These are phyloP conservation scores for Fusarium sp. DNA, from an alignment of 2,329 filamentous ascomycete species.

Conservation along the genomic window DNA sequence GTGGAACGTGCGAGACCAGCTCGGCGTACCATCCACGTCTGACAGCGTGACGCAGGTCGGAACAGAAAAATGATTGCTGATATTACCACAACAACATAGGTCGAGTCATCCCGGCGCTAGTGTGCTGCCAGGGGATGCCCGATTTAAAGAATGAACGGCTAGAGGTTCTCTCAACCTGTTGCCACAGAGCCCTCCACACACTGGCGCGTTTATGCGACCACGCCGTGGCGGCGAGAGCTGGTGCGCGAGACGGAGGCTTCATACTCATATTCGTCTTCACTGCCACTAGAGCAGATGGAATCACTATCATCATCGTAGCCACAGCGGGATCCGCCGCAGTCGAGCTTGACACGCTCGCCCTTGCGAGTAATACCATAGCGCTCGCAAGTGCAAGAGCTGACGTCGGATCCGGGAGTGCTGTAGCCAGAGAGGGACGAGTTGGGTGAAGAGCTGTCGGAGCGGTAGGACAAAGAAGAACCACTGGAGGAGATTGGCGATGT, in stretches of 20 bases:
- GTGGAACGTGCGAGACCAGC: slow-evolving; percentile 55
- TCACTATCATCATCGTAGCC: slow-evolving; percentile 78
- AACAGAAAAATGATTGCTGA: slow-evolving; percentile 41
- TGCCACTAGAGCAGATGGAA: slow-evolving; percentile 73
- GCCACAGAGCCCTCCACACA: slow-evolving; percentile 37
- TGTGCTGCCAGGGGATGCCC: slow-evolving; percentile 39
- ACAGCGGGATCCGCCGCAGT: slow-evolving; percentile 91
- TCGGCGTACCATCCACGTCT: slow-evolving; percentile 50
- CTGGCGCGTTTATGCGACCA: slow-evolving; percentile 55
- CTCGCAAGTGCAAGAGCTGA: slow-evolving; percentile 88
- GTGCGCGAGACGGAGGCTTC: slow-evolving; percentile 58
- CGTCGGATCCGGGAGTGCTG: slow-evolving; percentile 80
- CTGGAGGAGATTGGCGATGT: slow-evolving; percentile 71
- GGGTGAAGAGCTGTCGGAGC: slow-evolving; percentile 78
- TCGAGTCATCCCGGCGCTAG: slow-evolving; percentile 45
- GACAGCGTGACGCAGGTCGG: slow-evolving; percentile 43
- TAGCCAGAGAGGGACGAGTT: slow-evolving; percentile 80
- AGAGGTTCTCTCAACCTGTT: slow-evolving; percentile 43
- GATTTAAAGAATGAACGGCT: slow-evolving; percentile 50
- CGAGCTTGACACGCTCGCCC: slow-evolving; percentile 93
- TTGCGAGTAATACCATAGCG: slow-evolving; percentile 95
- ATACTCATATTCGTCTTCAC: slow-evolving; percentile 63
- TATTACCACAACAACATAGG: slow-evolving; percentile 45
- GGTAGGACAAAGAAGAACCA: slow-evolving; percentile 76
- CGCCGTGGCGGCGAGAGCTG: slow-evolving; percentile 70